These are phyloP conservation scores for Curvularia hawaiiensis DNA, from an alignment of 2,329 filamentous ascomycete species.

Conservation along the genomic window DNA sequence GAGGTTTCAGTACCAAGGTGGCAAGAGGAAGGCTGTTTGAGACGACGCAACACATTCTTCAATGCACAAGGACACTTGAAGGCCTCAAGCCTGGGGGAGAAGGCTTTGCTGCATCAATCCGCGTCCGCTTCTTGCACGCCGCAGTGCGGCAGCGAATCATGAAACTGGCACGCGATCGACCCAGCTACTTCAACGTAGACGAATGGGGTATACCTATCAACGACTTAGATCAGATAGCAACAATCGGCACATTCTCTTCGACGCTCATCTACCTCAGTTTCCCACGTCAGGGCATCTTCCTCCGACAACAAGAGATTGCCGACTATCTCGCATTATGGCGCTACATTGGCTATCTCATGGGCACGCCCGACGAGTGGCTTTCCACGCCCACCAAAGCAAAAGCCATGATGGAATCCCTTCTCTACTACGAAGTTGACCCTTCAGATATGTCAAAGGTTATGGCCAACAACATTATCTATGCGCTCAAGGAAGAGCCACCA, in stretches of 20 bases:
- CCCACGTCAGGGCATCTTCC: constrained; percentile 73
- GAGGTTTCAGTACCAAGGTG: constrained; percentile 72
- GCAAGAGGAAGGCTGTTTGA: constrained; percentile 70
- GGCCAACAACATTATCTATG: constrained; percentile 76
- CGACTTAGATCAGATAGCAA: constrained; percentile 75
- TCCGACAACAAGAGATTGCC: constrained; percentile 64
- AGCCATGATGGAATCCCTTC: constrained; percentile 69
- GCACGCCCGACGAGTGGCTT: constrained; percentile 68
- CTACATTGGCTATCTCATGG: constrained; percentile 73
- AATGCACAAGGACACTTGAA: constrained; percentile 68
- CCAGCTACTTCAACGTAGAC: constrained; percentile 66
- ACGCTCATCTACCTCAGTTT: constrained; percentile 71
- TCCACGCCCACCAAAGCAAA: constrained; percentile 61
- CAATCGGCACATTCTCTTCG: constrained; percentile 72
- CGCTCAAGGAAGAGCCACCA: constrained; percentile 69
- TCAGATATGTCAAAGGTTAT: constrained; percentile 66
- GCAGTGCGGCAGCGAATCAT: constrained; percentile 70
- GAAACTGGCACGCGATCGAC: constrained; percentile 59
- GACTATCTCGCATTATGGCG: constrained; percentile 80
- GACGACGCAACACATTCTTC: constrained; percentile 76
- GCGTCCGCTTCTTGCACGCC: constrained; percentile 72
- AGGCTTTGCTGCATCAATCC: constrained; percentile 67
- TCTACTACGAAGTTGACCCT: constrained; percentile 70
- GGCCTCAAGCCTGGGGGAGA: constrained; percentile 71
- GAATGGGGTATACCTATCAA: constrained; percentile 72